phyloP scores from a whole-genome alignment of 768 basidiomycete species.

The Rhodotorula taiwanensis region DNA sequence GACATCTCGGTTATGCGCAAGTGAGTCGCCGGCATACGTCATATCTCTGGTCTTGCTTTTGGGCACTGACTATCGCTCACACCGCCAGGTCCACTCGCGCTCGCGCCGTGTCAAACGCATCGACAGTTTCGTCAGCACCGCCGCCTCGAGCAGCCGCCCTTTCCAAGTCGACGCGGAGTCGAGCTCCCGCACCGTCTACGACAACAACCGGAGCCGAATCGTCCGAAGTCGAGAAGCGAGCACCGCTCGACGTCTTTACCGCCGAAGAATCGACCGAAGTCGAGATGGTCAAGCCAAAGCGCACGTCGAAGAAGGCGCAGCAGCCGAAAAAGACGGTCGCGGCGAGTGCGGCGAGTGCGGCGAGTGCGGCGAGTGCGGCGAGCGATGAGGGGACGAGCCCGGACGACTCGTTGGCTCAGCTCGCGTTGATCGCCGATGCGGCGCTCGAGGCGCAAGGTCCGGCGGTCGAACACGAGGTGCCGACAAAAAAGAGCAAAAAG shows the following conservation, averaged over 20 bases:
- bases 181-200: too few relatives aligned
- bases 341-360: not conserved
- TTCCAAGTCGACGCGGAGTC: not conserved
- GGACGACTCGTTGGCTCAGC: conserved; percentile 19
- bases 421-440: conserved; percentile 23
- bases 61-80: not conserved
- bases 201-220: too few relatives aligned
- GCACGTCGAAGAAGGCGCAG: not conserved
- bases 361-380: not conserved
- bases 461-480: not conserved
- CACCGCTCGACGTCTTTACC: too few relatives aligned
- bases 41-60: not conserved
- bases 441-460: conserved; percentile 11
- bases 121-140: not conserved
- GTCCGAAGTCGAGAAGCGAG: too few relatives aligned
- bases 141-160: not conserved
- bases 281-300: not conserved
- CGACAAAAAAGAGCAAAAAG: conserved; percentile 12
- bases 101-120: conserved; percentile 9
- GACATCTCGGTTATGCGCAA: conserved; percentile 1
- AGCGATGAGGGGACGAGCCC: not conserved
- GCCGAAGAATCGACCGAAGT: not conserved
- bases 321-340: not conserved
- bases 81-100: conserved; percentile 17
- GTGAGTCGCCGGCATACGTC: too few relatives aligned